A percentile compares a stretch with the other conserved stretches of the same genome.
Evolutionary conservation across 768 basidiomycete genomes (phyloP).

Genomic region (Dictyophora rubrovolvata): DNA sequence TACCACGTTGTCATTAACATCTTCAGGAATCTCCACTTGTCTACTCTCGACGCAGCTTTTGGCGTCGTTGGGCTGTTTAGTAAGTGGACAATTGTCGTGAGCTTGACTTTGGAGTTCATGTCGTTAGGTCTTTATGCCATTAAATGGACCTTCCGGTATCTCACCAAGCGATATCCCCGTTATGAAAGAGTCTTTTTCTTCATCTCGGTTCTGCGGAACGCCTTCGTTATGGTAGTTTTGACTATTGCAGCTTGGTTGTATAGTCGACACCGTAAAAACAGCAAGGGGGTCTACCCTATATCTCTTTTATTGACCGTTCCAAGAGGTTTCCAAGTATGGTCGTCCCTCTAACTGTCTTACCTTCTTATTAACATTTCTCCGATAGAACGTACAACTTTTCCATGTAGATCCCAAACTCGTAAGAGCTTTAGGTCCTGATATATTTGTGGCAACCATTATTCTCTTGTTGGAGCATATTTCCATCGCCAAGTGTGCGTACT

Average conservation of each 20-base stretch:
- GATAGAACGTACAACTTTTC: constrained; percentile 37
- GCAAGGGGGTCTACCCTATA: constrained; percentile 67
- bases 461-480: constrained; percentile 93
- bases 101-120: constrained; percentile 9
- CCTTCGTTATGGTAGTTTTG: constrained; percentile 80
- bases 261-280: constrained; percentile 48
- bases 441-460: constrained; percentile 83
- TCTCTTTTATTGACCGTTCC: constrained; percentile 78
- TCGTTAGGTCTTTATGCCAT: constrained; percentile 50
- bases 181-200: constrained; percentile 68
- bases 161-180: constrained; percentile 51
- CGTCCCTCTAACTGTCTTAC: constrained; percentile 10
- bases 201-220: constrained; percentile 64
- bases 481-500: constrained; percentile 81
- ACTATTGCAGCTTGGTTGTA: constrained; percentile 85
- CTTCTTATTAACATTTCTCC: constrained; percentile 5
- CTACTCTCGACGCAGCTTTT: constrained; percentile 79
- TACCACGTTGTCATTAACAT: constrained; percentile 90
- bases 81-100: constrained; percentile 1
- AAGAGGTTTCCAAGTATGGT: constrained; percentile 60
- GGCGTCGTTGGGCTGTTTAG: constrained; percentile 64
- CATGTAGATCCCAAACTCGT: constrained; percentile 42
- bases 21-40: constrained; percentile 66
- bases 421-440: constrained; percentile 55
- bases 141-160: constrained; percentile 41